A percentile compares a stretch with the other conserved stretches of the same genome.
Evolutionary conservation across 208 protist species (phyloP).

Genomic region (Leishmania arabica): DNA sequence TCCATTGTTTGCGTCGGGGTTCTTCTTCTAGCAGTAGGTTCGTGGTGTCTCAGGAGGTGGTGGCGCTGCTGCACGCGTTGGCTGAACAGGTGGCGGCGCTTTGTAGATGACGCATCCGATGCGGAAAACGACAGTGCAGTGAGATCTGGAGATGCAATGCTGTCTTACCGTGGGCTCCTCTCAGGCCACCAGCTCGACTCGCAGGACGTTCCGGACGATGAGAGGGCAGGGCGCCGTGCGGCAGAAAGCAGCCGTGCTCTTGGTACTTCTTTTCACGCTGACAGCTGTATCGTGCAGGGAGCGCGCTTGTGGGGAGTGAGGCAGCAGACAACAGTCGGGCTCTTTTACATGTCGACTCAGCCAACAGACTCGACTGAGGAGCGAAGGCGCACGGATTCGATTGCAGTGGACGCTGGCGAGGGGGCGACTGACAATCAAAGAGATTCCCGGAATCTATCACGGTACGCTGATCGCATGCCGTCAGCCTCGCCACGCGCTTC

Average conservation of each 20-base stretch:
- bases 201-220: background rate
- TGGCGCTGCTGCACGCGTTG: background rate
- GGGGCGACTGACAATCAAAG: background rate
- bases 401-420: background rate
- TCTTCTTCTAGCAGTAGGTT: background rate
- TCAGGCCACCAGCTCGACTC: background rate
- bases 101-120: background rate
- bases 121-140: background rate
- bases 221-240: background rate
- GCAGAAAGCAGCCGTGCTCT: background rate
- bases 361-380: background rate
- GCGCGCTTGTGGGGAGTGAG: conserved; percentile 9
- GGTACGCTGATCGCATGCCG: background rate
- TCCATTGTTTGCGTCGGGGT: background rate
- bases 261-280: background rate
- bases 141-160: background rate
- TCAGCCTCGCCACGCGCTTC: background rate
- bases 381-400: background rate
- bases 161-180: background rate
- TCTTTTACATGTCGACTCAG: background rate
- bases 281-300: conserved; percentile 5
- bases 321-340: background rate
- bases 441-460: background rate
- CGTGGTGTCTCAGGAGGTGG: conserved; percentile 7
- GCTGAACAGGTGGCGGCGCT: background rate